Base-by-base conservation (phyloP, 495 filamentous ascomycete genomes). In the Penicillium fimorum region DNA sequence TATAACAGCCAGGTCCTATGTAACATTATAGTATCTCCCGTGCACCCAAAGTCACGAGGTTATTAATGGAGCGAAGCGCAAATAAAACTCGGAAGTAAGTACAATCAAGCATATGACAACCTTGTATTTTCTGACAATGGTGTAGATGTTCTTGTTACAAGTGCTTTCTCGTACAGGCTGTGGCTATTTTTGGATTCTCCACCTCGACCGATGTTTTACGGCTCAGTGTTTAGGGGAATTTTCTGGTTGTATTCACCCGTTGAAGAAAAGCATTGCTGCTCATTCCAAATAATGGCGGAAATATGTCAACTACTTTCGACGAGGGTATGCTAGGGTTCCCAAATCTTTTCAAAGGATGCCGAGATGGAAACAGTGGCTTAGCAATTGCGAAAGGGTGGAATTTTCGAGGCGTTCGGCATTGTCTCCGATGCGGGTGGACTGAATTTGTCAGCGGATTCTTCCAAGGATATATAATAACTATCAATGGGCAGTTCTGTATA, bases 361-460 rank as follows among this genome's bases (percentile, higher is more conserved):
- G 18, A 12, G 27, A 20, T 45, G 51, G 51, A 17, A 46, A 53
- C 13, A 4, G 13, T 22, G 11, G 4, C n/a, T n/a, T n/a, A n/a
- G n/a, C n/a, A n/a, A n/a, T n/a, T n/a, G n/a, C n/a, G n/a, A n/a
- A n/a, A n/a, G n/a, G n/a, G 18, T 41, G 38, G 41, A 42, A 43
- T 20, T 24, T 8, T 10, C 17, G 41, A 43, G 45, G 27, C n/a
- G n/a, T 30, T 47, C 45, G 45, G 45, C 45, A 30, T 30, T 30
- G 15, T 30, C 29, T 29, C 45, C 45, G 45, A 47, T 6, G 15
- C 4, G 3, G 12, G 22, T 22, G 13, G 15, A 22, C 9, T 4
- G 3, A 27, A 55, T 55, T 55, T 55, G 53, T 55, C 43, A 55
- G 43, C 53, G 32, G 18, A 41, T 43, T 50, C 41, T 18, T 38